Evolutionary conservation across 1,284 basidiomycete genomes (phyloP), one percentile per base, ranked within the genome.

Genomic region (Microbotryum violaceum): DNA sequence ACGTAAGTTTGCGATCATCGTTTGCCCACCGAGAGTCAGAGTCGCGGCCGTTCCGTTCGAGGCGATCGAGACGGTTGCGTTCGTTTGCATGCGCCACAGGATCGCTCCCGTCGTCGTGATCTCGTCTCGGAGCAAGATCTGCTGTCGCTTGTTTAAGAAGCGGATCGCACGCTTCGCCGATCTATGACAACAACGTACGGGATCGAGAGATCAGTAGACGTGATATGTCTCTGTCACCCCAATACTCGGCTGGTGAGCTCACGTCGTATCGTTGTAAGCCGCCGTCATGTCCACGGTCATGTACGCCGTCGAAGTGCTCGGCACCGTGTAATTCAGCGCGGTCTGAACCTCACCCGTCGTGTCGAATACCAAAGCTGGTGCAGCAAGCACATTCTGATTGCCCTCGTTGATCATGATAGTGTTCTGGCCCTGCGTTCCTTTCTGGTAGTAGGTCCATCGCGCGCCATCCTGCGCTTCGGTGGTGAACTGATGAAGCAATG

Each of bases 381-480:
- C 37, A 16, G 37, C 37, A 42, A 42, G 37, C 37, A 96, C 85
- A 64, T 85, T 80, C 78, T 98, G 93, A 78, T 98, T 97, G 52
- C 77, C 73, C 67, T 81, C 77, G 75, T 84, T 83, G 70, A 97
- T 82, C 58, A 93, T 71, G 66, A 99, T 81, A 3, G 91, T 92
- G 81, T 98, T 99, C 79, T 99, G 96, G 16, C 94, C 94, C 76
- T 93, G 89, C 2, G 93, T 97, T 75, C 85, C 83, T 82, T 94
- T 97, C 74, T 93, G 85, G 82, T 96, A 99, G 78, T 93, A 96
- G 65, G 82, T 71, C 92, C 92, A 97, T 65, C 92, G 82, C 21
- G 78, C 73, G 49, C 85, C 82, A 61, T 80, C 76, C 74, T 91
- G 88, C 0, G 73, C 72, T 69, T 74, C 73, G 29, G 53, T 52